Base-by-base conservation (phyloP, 2,329 filamentous ascomycete genomes). In the Talaromyces albobiverticillius region DNA sequence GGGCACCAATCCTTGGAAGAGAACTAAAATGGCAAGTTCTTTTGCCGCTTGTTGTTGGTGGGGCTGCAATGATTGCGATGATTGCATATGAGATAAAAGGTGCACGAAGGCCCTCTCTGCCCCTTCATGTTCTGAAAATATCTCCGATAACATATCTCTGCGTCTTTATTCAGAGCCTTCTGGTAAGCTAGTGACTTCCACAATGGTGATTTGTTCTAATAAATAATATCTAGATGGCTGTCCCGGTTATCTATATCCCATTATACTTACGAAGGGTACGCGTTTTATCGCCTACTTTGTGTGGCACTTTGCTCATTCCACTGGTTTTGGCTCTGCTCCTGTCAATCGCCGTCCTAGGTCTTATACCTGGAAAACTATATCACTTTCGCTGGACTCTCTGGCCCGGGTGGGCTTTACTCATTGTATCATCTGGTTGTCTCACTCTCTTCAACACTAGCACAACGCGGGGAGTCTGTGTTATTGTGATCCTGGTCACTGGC, bases 321-420 rank as follows among this genome's bases (percentile, higher is more conserved):
- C 42, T 56, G 38, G 23, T 51, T 9, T 25, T 20, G 9, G 38
- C 31, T 9, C 20, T 51, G n/a, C 31, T 56, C 8, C 4, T 53
- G 2, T 45, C 20, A 31, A 34, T 36, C 23, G 49, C 36, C 2
- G 31, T 6, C 9, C 20, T 40, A 11, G 38, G 40, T 32, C 9
- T 53, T 2, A 26, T 56, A 31, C 45, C 49, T 1, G 46, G 36
- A n/a, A 48, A 46, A 41, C n/a, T 45, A 14, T 42, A 40, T 32
- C 41, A 41, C n/a, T 53, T 49, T 41, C 43, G 49, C 10, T 56
- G 54, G 49, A 45, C 36, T 25, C 40, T 56, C 9, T 56, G 54
- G 49, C 13, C 42, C 16, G 54, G 54, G 9, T 56, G 54, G 54
- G 49, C 45, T 26, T 38, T 56, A 13, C 49, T 26, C 36, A 56